Evolutionary conservation across 2,329 filamentous ascomycete genomes (phyloP), one percentile per base, ranked within the genome.

Genomic region (Helotiales sp.): DNA sequence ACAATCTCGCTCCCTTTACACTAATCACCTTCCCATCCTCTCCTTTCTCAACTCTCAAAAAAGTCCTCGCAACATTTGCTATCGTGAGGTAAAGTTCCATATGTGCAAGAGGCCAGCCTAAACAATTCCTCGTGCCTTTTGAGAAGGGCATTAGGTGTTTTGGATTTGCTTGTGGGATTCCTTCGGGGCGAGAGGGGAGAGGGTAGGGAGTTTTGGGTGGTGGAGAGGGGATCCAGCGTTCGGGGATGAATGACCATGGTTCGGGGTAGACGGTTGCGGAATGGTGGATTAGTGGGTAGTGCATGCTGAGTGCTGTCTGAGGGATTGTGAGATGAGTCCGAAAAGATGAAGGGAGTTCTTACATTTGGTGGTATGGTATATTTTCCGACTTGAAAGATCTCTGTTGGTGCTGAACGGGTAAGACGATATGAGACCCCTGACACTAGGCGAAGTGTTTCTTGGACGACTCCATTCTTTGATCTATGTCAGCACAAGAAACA

Each of bases 361-460:
- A 58, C 58, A 8, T 61, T 57, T 25, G 55, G 55, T 44, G 58
- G 58, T 24, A 60, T 57, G 1, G 36, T 52, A 51, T 53, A 58
- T 27, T 58, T 38, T 8, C 55, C 52, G 12, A 58, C 19, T 7
- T 51, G 47, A 5, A 63, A 55, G 10, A 52, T 52, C 29, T 63
- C 60, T 3, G 48, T 58, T 17, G 58, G 60, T 9, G 58, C 55
- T 2, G 58, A 60, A 8, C 60, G 54, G 24, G 46, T 34, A 13
- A 63, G 38, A n/a, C 60, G 58, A 30, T 55, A 60, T 19, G 58
- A 60, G 15, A 60, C 58, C 2, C 58, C 60, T 25, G 48, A 56
- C 1, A 57, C 49, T 4, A 63, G 30, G 17, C 60, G 52, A 7
- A 61, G 48, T 22, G 52, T 58, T 12, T 61, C 58, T 24, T 61